Base-by-base conservation (phyloP, 495 filamentous ascomycete genomes). In the Hypoxylon rickii region DNA sequence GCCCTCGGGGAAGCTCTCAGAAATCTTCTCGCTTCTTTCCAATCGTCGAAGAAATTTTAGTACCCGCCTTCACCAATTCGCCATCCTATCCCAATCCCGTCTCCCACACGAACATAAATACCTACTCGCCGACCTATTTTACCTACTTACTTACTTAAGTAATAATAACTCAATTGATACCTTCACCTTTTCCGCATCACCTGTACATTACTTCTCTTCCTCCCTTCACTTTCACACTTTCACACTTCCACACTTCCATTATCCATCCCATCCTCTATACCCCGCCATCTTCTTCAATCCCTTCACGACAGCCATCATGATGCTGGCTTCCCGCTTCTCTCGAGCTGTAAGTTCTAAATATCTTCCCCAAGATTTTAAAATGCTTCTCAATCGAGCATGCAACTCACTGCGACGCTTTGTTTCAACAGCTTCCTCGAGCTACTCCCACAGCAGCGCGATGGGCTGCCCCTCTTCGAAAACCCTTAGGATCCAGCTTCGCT, bases 291-390 rank as follows among this genome's bases (percentile, higher is more conserved):
- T 20, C 36, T 34, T 38, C 71, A 12, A 74, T 75, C 36, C 69
- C 74, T 51, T n/a, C n/a, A n/a, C 24, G 4, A 29, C 47, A 61
- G 51, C 42, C 58, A 40, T 75, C 76, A 83, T 59, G 49, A 89
- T 89, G 86, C 71, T 88, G 72, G 75, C 86, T 44, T 71, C 83
- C 66, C 78, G 83, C 64, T 72, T 89, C 55, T 76, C 83, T 54
- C 77, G 85, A 70, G 86, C 82, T 75, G 91, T 96, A 86, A 79
- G 86, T 84, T 72, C 15, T 67, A 70, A 70, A 61, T 59, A 46
- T 52, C 58, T 37, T 44, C 17, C 37, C 51, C 29, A n/a, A 33
- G 7, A 31, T 5, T n/a, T 7, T 6, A 59, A 63, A 58, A 66
- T 48, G 51, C 21, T 24, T 34, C 22, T 44, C 37, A 19, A 41